phyloP scores from a whole-genome alignment of 1,139 yeast genomes.

The Candida labiduridarum region DNA sequence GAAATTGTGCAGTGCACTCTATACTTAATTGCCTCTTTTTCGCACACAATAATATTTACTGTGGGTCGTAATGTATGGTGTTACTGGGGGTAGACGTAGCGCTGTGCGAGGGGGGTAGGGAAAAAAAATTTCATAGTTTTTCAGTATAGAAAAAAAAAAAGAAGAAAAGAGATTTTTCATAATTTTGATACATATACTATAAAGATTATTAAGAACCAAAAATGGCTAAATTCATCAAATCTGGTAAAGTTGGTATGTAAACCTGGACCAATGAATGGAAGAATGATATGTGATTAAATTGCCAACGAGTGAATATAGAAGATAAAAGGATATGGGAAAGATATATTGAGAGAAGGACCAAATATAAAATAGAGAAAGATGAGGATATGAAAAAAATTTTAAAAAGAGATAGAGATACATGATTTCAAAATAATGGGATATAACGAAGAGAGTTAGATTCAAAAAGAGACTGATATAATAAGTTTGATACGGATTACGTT shows the following conservation, averaged over 20 bases:
- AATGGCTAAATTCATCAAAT: conserved; percentile 98
- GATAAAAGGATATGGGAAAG: not conserved
- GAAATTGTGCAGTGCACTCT: conserved; percentile 1
- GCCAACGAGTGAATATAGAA: not conserved
- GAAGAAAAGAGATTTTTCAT: conserved; percentile 16
- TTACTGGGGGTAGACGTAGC: not conserved
- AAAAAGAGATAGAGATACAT: not conserved
- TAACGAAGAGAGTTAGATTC: too few species aligned
- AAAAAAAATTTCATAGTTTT: conserved; percentile 2
- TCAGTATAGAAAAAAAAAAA: conserved; percentile 1
- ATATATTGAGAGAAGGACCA: not conserved
- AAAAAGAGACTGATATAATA: too few species aligned
- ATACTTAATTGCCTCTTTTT: not conserved
- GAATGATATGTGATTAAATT: conserved; percentile 3
- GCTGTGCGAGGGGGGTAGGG: not conserved
- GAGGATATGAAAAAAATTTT: too few species aligned
- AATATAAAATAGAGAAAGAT: too few species aligned
- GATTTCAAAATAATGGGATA: not conserved
- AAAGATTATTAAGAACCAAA: conserved; percentile 23
- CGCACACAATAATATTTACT: conserved; percentile 3
- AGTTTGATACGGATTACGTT: not conserved
- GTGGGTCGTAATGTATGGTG: not conserved
- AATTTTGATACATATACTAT: conserved; percentile 13
- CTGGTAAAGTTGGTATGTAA: conserved; percentile 98
- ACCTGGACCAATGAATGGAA: not conserved